phyloP scores from a whole-genome alignment of 1,284 basidiomycete genomes.

The Cryptococcus jaspeensis region DNA sequence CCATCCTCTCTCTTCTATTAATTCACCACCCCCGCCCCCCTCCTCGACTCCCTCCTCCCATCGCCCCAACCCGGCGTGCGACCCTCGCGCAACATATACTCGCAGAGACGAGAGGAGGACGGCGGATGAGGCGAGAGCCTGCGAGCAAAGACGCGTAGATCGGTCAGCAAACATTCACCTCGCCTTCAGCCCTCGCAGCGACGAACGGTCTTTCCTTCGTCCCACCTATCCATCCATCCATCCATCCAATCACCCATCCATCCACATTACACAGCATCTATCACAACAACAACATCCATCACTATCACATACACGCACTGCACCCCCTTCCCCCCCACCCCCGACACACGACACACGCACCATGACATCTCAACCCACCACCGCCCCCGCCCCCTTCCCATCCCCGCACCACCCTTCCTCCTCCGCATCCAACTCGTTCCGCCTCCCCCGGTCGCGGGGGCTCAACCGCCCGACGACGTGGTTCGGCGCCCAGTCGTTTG shows the following conservation, averaged over 20 bases:
- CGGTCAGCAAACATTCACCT: neutral
- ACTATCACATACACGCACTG: neutral
- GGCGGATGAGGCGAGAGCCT: neutral
- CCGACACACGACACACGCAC: neutral
- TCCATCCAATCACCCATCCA: neutral
- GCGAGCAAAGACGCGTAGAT: neutral
- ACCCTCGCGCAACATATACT: too few relatives aligned
- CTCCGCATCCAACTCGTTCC: slow-evolving; percentile 9
- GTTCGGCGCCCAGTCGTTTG: slow-evolving; percentile 20
- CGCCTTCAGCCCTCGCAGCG: neutral
- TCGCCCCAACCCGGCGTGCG: too few relatives aligned
- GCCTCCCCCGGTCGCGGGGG: slow-evolving; percentile 18
- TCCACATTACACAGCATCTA: neutral
- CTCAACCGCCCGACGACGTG: slow-evolving; percentile 31
- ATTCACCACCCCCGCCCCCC: too few relatives aligned
- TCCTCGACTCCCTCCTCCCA: too few relatives aligned
- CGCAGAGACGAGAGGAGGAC: neutral
- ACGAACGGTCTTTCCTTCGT: neutral
- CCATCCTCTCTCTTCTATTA: too few relatives aligned
- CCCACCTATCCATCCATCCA: neutral
- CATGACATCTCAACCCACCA: neutral
- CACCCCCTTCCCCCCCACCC: neutral
- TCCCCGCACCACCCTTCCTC: neutral
- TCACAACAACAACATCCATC: neutral
- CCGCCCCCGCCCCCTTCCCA: neutral